Evolutionary conservation across 305 asterid species (phyloP), one percentile per base, ranked within the genome.

Genomic region (Fraxinus baroniana): DNA sequence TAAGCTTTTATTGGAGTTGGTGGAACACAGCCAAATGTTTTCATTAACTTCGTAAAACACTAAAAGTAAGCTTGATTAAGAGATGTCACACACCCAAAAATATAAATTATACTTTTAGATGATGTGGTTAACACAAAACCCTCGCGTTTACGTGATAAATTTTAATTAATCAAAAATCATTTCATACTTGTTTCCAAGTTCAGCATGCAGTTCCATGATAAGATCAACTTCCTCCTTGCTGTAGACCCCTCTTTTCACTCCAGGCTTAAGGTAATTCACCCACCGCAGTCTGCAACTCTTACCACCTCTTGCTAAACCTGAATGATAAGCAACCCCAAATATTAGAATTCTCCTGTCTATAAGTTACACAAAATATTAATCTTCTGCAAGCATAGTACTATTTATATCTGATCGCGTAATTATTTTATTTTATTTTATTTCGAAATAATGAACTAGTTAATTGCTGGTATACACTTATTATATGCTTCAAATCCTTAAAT

Each of bases 281-380:
- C 60, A 49, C 7, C 60, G 60, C 7, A 49, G 20, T 49, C 60
- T 49, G 20, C 60, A 49, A 49, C 60, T 49, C 60, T 49, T 49
- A 15, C 60, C 90, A 18, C 90, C 83, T 66, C 88, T 76, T 13
- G 74, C 41, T 57, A 85, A 64, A 20, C 90, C 90, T 87, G 83
- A 20, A 49, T 3, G 20, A 17, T 15, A 77, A n/a, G 1, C 37
- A 77, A 13, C 7, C 62, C 32, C 44, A 15, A 30, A 30, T 33
- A 5, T 7, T 44, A 17, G 15, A 15, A 15, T 49, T 52, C 20
- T 15, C 60, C 20, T 49, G 20, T 49, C 20, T 4, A 17, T 49
- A 49, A 49, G 60, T 49, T 49, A 15, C 60, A 49, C 60, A 17
- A 49, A 49, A 49, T 17, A 49, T 49, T 49, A 52, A 52, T 52